Evolutionary conservation across 768 basidiomycete species (phyloP), one percentile per base, ranked within the genome.

Genomic region (Mycena metata): DNA sequence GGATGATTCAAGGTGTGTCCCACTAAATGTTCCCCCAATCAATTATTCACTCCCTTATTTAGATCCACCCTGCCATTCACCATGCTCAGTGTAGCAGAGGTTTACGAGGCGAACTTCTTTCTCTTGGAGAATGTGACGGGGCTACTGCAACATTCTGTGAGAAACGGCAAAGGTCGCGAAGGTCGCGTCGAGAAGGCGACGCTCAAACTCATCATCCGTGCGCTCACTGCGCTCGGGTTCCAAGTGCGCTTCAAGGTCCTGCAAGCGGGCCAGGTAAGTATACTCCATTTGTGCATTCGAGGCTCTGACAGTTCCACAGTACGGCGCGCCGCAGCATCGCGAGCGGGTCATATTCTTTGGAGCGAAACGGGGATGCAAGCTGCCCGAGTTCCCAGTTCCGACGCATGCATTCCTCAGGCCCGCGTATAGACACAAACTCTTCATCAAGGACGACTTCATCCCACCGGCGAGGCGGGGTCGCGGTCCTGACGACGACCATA

Each of bases 101-200:
- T 86, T 57, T 92, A 90, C 69, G 77, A 84, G 49, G 90, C 91
- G 0, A 76, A 78, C 24, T 92, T 87, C 67, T 86, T 94, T 65
- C 83, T 93, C 0, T 79, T 94, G 23, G 92, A 94, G 74, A 94
- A 94, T 76, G 92, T 94, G 3, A 75, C 75, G 12, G 92, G 93
- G 0, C 76, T 94, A 9, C 74, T 93, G 1, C 77, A 76, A 33
- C 84, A 87, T 76, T 83, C 79, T 0, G 81, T 91, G 10, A 78
- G 82, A 69, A 82, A 82, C n/a, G 73, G 73, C 0, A 75, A 67
- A 16, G 64, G 66, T n/a, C 75, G 73, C 64, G 78, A 77, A 41
- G 64, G 77, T 42, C 42, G 71, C 64, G 83, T 92, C 30, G 75
- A 85, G 66, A 83, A 79, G 70, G 91, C 89, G 0, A 85, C 90